Percentiles rank a stretch among this genome's conserved stretches.
phyloP scores from a whole-genome alignment of 345 rosid genomes.

The Ailanthus altissimus region DNA sequence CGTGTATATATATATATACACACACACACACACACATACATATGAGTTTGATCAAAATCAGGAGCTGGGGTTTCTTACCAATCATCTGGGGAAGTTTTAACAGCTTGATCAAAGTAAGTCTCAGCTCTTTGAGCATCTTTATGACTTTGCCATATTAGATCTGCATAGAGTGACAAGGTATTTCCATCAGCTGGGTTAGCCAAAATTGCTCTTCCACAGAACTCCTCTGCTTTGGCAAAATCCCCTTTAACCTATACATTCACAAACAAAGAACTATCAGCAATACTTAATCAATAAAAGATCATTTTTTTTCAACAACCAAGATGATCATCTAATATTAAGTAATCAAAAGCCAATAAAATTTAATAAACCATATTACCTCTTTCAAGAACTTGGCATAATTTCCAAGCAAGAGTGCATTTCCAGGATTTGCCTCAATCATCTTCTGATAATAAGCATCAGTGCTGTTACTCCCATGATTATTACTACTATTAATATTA shows the following conservation, averaged over 20 bases:
- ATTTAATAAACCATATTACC: constrained; percentile 23
- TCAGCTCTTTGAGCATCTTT: constrained; percentile 56
- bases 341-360: neutral
- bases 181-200: constrained; percentile 63
- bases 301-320: neutral
- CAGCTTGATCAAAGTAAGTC: constrained; percentile 58
- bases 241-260: constrained; percentile 53
- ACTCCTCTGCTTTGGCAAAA: constrained; percentile 61
- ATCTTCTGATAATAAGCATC: constrained; percentile 58
- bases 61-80: constrained; percentile 37
- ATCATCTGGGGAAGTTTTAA: constrained; percentile 58
- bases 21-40: no score
- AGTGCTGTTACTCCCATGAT: constrained; percentile 41
- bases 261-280: neutral
- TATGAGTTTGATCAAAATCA: neutral
- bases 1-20: no score
- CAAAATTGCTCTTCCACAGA: constrained; percentile 62
- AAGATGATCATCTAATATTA: neutral
- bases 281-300: neutral
- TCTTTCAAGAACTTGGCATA: constrained; percentile 75
- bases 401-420: constrained; percentile 59
- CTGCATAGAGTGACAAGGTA: constrained; percentile 56
- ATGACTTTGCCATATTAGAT: constrained; percentile 56
- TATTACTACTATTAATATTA: constrained; percentile 10
- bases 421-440: constrained; percentile 58